A percentile compares a stretch with the other conserved stretches of the same genome.
Conservation (phyloP, 2,329 filamentous ascomycete species). For the Ploettnerulaceae sp. region DNA sequence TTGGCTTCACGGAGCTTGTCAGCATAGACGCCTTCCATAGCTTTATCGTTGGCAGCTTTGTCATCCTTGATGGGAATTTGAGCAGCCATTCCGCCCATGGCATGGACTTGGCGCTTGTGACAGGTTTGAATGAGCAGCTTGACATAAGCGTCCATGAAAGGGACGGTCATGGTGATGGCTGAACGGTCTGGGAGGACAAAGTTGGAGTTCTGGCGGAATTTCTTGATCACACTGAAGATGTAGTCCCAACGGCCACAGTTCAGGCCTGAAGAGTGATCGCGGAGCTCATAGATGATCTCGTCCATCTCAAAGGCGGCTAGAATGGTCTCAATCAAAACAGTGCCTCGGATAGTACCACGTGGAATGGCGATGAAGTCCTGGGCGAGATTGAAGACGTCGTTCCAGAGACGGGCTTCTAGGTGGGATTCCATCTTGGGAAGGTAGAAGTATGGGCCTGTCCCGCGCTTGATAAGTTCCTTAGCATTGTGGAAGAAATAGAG, state of each 20-base stretch:
- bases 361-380: conserved; percentile 90
- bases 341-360: conserved; percentile 88
- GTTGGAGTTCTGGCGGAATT: conserved; percentile 90
- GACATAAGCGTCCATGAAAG: conserved; percentile 97
- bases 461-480: conserved; percentile 75
- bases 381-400: conserved; percentile 92
- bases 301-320: conserved; percentile 99
- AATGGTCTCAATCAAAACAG: conserved; percentile 97
- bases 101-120: conserved; percentile 93
- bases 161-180: conserved; percentile 92
- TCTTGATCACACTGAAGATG: conserved; percentile 99
- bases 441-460: conserved; percentile 94
- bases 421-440: conserved; percentile 98
- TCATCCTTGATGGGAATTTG: conserved; percentile 99
- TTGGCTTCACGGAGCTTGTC: conserved; percentile 96
- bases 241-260: conserved; percentile 99
- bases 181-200: conserved; percentile 92
- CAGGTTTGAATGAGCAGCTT: conserved; percentile 98
- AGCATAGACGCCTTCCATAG: conserved; percentile 87
- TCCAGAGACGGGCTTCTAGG: conserved; percentile 95
- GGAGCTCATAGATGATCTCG: conserved; percentile 98
- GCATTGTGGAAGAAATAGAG: conserved; percentile 99
- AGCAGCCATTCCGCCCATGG: conserved; percentile 98
- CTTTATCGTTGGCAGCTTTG: conserved; percentile 81
- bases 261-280: conserved; percentile 90